Evolutionary conservation across 106 monocot genomes (phyloP), one percentile per base, ranked within the genome.

Genomic region (Vanilla planifolia): DNA sequence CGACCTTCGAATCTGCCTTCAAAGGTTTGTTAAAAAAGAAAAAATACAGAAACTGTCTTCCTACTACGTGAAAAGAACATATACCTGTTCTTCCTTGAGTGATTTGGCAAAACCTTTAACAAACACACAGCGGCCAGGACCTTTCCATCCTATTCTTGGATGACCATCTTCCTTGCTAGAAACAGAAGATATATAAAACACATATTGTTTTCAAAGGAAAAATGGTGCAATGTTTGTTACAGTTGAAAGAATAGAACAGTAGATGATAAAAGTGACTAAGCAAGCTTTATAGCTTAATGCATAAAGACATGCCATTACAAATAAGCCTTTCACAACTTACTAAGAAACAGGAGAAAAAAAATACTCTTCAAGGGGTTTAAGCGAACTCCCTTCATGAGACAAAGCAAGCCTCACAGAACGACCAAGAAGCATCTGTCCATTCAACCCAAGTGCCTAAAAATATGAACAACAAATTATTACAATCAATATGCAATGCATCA

Each of bases 71-170:
- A 7, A 62, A 15, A 50, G 47, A 19, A 21, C 16, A 24, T 42
- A 5, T 46, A 83, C 86, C 85, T 80, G 66, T 43, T 85, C 67
- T 59, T 79, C 79, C 4, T 85, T 81, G 32, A 74, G 71, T 11
- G 62, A 74, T 30, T 67, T 79, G n/a, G 79, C 77, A 43, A 92
- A 92, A 13, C 91, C 91, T 72, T 68, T 86, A 5, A 86, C 68
- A 45, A 92, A 92, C 42, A 83, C 8, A 21, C 75, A 79, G 0
- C 72, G 68, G 35, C 77, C 42, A 13, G 48, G 41, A 48, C 70
- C 73, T 59, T 62, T 66, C 0, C 56, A 67, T 43, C 67, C 73
- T 57, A 78, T 75, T 33, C 80, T 72, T 44, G 67, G 65, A 51
- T 76, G 79, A 41, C 21, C 53, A 29, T 39, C 73, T 9, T 85